Evolutionary conservation across 2,329 filamentous ascomycete species (phyloP).

Genomic region (Knufia petricola): DNA sequence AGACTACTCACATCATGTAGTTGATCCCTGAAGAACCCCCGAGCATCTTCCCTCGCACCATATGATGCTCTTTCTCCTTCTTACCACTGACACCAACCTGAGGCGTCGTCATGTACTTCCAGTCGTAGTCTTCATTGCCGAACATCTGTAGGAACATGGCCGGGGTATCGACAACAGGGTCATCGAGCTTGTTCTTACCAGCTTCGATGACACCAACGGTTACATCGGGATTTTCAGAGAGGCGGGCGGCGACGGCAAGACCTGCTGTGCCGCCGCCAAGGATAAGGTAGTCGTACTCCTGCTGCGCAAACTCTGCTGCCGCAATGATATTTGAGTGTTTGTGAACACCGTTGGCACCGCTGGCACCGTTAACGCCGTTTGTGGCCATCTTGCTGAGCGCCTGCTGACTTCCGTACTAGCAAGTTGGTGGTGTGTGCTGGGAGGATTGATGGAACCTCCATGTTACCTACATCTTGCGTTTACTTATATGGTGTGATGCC

Average conservation of each 20-base stretch:
- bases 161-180: conserved; percentile 24
- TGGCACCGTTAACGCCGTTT: conserved; percentile 18
- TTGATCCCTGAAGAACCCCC: conserved; percentile 29
- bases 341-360: conserved; percentile 17
- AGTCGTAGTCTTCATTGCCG: conserved; percentile 29
- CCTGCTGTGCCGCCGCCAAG: conserved; percentile 48
- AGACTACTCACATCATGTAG: conserved; percentile 21
- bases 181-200: conserved; percentile 27
- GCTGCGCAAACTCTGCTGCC: conserved; percentile 16
- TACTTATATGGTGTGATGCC: no score
- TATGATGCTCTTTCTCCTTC: conserved; percentile 21
- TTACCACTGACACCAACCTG: conserved; percentile 22
- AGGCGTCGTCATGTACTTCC: conserved; percentile 26
- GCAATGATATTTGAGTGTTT: conserved; percentile 12
- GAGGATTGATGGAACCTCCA: no score
- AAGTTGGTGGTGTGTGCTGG: no score
- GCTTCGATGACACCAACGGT: conserved; percentile 40
- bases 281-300: conserved; percentile 29
- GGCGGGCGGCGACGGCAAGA: conserved; percentile 40
- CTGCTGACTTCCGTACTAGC: no score
- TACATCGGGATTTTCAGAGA: conserved; percentile 36
- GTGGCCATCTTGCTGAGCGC: conserved; percentile 16
- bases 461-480: no score
- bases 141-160: conserved; percentile 21
- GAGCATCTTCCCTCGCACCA: conserved; percentile 26